phyloP scores from a whole-genome alignment of 805 yeast species.

The Candida sonorensis region DNA sequence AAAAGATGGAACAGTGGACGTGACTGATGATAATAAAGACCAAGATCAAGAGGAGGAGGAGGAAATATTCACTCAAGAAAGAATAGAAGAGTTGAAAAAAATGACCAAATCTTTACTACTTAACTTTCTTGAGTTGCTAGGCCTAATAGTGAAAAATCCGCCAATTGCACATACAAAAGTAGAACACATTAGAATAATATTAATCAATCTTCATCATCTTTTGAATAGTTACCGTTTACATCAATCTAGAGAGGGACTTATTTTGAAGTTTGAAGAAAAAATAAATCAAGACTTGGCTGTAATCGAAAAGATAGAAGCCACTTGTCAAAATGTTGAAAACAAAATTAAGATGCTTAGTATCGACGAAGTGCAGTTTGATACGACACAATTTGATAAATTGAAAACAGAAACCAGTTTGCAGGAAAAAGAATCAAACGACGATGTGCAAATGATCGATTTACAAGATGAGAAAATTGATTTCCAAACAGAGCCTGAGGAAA shows the following conservation, averaged over 20 bases:
- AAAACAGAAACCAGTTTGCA: neutral
- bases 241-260: conserved; percentile 85
- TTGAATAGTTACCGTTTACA: conserved; percentile 92
- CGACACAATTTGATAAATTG: neutral
- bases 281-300: conserved; percentile 33
- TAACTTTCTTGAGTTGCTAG: conserved; percentile 77
- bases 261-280: conserved; percentile 63
- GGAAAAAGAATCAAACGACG: too few species aligned
- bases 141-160: conserved; percentile 71
- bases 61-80: conserved; percentile 37
- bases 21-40: conserved; percentile 6
- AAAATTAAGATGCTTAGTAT: conserved; percentile 25
- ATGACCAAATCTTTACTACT: conserved; percentile 71
- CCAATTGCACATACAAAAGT: conserved; percentile 50
- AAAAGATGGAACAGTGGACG: too few species aligned
- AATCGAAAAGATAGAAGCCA: conserved; percentile 38
- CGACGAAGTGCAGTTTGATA: conserved; percentile 12
- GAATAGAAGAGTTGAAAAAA: conserved; percentile 71
- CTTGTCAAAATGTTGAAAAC: conserved; percentile 32
- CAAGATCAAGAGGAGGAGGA: conserved; percentile 27
- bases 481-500: conserved; percentile 6
- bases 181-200: conserved; percentile 70
- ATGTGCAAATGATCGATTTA: neutral
- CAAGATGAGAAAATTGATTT: neutral
- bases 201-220: conserved; percentile 87